These are phyloP conservation scores for Neurospora sp. DNA, from an alignment of 495 filamentous ascomycete genomes.

Conservation along the genomic window DNA sequence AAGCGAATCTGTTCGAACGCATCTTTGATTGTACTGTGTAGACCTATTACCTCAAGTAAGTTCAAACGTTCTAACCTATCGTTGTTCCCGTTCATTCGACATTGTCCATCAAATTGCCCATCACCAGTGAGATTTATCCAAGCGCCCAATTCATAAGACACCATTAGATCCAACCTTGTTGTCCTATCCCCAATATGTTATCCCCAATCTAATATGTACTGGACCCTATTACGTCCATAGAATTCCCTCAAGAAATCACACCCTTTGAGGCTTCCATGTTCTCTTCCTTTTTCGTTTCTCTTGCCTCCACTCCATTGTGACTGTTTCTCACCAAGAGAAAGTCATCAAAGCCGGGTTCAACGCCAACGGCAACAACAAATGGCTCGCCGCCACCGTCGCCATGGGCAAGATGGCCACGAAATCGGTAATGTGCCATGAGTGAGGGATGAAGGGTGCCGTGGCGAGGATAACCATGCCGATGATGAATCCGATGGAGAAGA, in stretches of 20 bases:
- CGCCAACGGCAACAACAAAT: constrained; percentile 61
- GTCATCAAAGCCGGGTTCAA: constrained; percentile 75
- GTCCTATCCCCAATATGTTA: no score
- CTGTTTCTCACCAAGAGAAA: constrained; percentile 51
- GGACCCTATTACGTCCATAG: neutral
- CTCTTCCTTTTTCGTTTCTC: no score
- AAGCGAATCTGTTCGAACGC: neutral
- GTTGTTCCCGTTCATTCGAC: neutral
- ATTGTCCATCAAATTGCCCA: neutral
- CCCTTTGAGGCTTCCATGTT: no score
- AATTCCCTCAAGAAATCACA: no score
- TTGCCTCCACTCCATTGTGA: neutral
- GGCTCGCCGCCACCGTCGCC: constrained; percentile 58
- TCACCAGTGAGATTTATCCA: neutral
- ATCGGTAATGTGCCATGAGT: constrained; percentile 59
- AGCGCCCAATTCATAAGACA: neutral
- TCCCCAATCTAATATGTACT: neutral
- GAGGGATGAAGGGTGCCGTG: constrained; percentile 50
- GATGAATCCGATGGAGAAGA: constrained; percentile 52
- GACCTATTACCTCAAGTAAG: no score
- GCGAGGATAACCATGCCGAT: constrained; percentile 58
- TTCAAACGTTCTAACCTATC: neutral
- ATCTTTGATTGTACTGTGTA: neutral
- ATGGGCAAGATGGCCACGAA: constrained; percentile 77
- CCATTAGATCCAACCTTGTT: neutral